A percentile compares a stretch with the other conserved stretches of the same genome.
Evolutionary conservation across 768 basidiomycete genomes (phyloP).

Genomic region (Porpolomopsis calyptriformis): DNA sequence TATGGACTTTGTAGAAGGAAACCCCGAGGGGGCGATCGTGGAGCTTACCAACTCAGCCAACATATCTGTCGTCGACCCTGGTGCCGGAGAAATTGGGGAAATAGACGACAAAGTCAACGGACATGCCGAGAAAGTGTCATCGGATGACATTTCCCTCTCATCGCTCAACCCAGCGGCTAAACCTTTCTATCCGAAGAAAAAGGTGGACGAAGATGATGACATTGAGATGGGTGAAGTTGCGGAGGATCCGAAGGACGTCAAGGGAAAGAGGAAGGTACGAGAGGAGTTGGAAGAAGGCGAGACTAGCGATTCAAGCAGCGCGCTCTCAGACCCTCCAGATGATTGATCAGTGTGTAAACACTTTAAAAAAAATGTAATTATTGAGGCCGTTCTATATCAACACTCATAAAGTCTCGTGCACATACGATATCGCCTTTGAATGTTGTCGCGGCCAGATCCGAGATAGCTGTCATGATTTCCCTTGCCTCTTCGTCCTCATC

Average conservation of each 20-base stretch:
- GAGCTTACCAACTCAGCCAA: constrained; percentile 2
- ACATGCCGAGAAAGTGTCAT: constrained; percentile 28
- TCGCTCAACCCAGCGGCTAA: not conserved
- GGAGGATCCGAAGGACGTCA: constrained; percentile 47
- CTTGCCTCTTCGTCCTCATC: constrained; percentile 37
- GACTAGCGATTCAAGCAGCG: constrained; percentile 72
- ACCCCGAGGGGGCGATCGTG: not conserved
- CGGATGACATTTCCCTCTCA: constrained; percentile 10
- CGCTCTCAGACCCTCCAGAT: constrained; percentile 68
- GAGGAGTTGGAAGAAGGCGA: constrained; percentile 84
- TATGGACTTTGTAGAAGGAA: constrained; percentile 12
- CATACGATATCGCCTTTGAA: constrained; percentile 54
- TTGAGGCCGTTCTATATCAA: constrained; percentile 38
- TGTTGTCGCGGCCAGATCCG: constrained; percentile 39
- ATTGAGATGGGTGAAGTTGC: constrained; percentile 91
- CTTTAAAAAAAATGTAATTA: not conserved
- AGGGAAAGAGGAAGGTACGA: constrained; percentile 43
- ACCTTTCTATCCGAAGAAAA: not conserved
- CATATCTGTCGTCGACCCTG: constrained; percentile 5
- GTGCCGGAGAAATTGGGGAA: constrained; percentile 14
- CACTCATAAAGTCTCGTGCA: constrained; percentile 65
- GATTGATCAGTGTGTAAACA: constrained; percentile 18
- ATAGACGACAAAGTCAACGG: constrained; percentile 29
- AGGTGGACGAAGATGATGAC: constrained; percentile 36
- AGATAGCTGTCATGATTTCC: constrained; percentile 54